Base-by-base conservation (phyloP, 352 stramenopile genomes). In the Pythium phragmiticola region DNA sequence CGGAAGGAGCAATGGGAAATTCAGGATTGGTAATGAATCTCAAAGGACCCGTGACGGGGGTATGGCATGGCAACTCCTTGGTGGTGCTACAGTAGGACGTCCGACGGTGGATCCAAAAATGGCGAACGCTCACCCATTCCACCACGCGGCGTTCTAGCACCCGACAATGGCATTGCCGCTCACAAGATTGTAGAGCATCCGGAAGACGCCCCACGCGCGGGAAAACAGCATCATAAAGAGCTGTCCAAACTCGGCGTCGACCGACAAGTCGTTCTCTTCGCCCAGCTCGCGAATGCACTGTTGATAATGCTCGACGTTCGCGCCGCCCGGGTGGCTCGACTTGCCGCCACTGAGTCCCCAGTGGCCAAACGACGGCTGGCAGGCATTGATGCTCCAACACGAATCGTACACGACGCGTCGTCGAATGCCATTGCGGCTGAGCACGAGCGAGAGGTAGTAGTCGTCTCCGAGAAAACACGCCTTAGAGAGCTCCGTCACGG, bases 231-330 rank as follows among this genome's bases (percentile, higher is more conserved):
- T 68, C 77, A 84, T 84, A 33, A 63, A 75, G 6, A 53, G 11
- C 7, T 57, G 63, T 19, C 74, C 69, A 58, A 84, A 87, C 65
- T 84, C 77, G 7, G 72, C 75, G 21, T 84, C 77, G 6, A 39
- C 48, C 13, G 77, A 85, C 6, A 86, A 69, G 33, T 82, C 75
- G 33, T 82, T 66, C 13, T 84, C 70, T 17, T 63, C 43, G 9
- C 77, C 77, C 2, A 87, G 47, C 37, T 84, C 73, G 0, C 69
- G 68, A 37, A 87, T 87, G 48, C 77, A 84, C 46, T 84, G 66
- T 55, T 87, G 77, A 28, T 87, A 87, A 59, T 87, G 73, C 61
- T 83, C 75, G 21, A 87, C 77, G 37, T 87, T 87, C 3, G 77
- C 73, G n/a, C 75, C 75, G 4, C 77, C 73, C 1, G 75, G 66